Evolutionary conservation across 176 grass and related monocot species (phyloP), one percentile per base, ranked within the genome.

Genomic region (Aegilops tauschii): DNA sequence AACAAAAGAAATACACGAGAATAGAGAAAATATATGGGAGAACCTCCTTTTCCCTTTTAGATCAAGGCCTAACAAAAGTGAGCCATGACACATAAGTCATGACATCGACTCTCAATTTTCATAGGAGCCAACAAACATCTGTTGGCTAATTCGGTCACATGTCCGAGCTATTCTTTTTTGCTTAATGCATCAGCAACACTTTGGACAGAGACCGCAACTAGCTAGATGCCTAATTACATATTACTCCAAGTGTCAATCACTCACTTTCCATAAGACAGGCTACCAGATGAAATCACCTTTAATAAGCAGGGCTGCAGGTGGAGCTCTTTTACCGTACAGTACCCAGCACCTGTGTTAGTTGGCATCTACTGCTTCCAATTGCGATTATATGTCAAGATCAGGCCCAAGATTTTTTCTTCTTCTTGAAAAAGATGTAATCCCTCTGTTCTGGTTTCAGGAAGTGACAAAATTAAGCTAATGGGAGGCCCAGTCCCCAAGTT

Each of bases 81-180:
- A 30, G 44, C 44, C 25, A 18, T 18, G 14, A 13, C 73, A 27
- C 44, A 29, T 47, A 75, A 75, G 36, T 28, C 56, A 3, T 67
- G 65, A 87, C 31, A 79, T 42, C n/a, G 82, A 79, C 42, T 56
- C 42, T 18, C 29, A 13, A 23, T 74, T 74, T 80, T 56, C 80
- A 76, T 28, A 83, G 58, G 42, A 79, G 54, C 67, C 73, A 73
- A 39, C 72, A 79, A 42, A 73, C 74, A 61, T 84, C 68, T 87
- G 52, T 36, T 82, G 50, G 84, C 76, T 42, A 50, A 40, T 74
- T 76, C 76, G 40, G 27, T 78, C 61, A 80, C 80, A 82, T 76
- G 61, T 50, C 18, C 31, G 35, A 90, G 49, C 78, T 6, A 31
- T 39, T 64, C 13, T 39, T 14, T 76, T 76, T 76, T 52, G 73